phyloP scores from a whole-genome alignment of 208 protist species.

The Acanthamoeba triangularis region DNA sequence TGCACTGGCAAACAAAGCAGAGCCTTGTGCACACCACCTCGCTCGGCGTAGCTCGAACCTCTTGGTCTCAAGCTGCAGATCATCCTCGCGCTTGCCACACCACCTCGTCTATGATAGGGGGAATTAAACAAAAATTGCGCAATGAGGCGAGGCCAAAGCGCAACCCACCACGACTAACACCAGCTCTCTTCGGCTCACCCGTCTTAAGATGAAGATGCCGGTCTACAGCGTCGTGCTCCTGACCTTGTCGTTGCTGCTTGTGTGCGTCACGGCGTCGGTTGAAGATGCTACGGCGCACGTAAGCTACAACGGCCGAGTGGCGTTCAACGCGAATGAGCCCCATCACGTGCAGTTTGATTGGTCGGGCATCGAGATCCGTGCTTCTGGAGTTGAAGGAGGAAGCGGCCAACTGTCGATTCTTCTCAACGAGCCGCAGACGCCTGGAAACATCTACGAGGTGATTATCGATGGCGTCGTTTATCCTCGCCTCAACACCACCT shows the following conservation, averaged over 20 bases:
- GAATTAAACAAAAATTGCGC: no score
- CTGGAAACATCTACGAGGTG: conserved; percentile 18
- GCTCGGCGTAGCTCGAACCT: no score
- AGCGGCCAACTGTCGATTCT: not conserved
- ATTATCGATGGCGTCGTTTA: not conserved
- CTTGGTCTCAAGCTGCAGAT: no score
- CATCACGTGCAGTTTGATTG: conserved; percentile 35
- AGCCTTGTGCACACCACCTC: no score
- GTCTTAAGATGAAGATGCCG: no score
- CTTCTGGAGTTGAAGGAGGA: not conserved
- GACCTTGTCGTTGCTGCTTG: not conserved
- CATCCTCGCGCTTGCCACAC: no score
- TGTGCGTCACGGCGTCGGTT: not conserved
- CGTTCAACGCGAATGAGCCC: not conserved
- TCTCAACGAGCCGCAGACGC: not conserved
- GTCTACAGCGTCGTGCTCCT: no score
- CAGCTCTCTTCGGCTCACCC: no score
- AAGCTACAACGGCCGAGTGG: not conserved
- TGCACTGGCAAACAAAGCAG: no score
- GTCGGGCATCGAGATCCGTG: conserved; percentile 37
- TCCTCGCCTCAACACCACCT: conserved; percentile 40
- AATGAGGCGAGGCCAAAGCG: no score
- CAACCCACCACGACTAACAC: no score
- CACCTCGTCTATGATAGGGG: no score
- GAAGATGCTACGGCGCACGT: not conserved